Evolutionary conservation across 2,329 filamentous ascomycete species (phyloP), one percentile per base, ranked within the genome.

Genomic region (Cercospora sp.): DNA sequence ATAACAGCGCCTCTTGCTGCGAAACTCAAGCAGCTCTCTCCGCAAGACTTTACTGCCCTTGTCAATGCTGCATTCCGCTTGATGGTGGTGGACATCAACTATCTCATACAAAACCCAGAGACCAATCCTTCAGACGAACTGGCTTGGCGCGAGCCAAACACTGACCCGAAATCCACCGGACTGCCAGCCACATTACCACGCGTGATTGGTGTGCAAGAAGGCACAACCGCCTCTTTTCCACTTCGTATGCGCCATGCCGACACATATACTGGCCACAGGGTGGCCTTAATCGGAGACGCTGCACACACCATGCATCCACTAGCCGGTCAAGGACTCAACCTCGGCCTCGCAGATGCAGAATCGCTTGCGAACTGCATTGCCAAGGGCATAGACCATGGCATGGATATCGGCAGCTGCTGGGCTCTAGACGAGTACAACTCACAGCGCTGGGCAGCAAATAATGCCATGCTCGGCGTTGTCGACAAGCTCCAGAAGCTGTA

Each of bases 401-500:
- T 93, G 84, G 95, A 99, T 76, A 87, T 98, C 33, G 95, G 95
- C 26, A 88, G 89, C 18, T 82, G 87, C 40, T 85, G 96, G 79
- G 89, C 91, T 4, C 84, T 99, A 28, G 94, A 97, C 78, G 80
- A 87, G 16, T 99, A 98, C 81, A 89, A 89, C 71, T 84, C 87
- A 1, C 92, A 95, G 76, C 87, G 94, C 45, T 99, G 96, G 79
- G 87, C 89, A 2, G 87, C 89, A 48, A 98, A 98, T 79, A 91
- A 85, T 68, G 85, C 90, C 68, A 85, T 96, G 79, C 84, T 94
- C 64, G 94, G 88, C 65, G 91, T 90, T 57, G 92, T 89, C 72
- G 94, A 98, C 81, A 94, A 97, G 82, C 83, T 98, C 73, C 93
- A 97, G 80, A 97, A 94, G 82, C 81, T 97, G 53, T 98, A 97